Evolutionary conservation across 2,329 filamentous ascomycete species (phyloP), one percentile per base, ranked within the genome.

Genomic region (Trichoderma gracile): DNA sequence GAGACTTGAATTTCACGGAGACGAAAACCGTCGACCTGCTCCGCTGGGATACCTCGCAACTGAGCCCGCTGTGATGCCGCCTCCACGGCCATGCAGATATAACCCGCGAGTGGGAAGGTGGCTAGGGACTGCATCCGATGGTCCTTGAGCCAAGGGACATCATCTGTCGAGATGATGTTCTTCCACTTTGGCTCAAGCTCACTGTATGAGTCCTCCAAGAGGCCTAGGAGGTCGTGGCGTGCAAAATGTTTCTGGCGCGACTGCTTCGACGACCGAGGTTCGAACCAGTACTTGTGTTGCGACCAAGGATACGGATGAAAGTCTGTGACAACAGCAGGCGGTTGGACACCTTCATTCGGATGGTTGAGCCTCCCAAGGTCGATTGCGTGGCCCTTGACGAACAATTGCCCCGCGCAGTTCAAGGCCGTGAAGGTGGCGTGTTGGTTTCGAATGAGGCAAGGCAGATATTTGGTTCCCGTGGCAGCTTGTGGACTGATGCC

Each of bases 91-190:
- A 87, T 83, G 30, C 79, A 77, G 3, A 85, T 70, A 59, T 80
- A 83, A 3, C 81, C 85, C 1, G 82, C 78, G 42, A 84, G 78
- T 30, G 86, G 84, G 70, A 84, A 86, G 40, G 86, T 80, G 2
- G 79, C 80, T 33, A 85, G 73, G 12, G 80, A 83, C 68, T 87
- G 84, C 72, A 88, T 82, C 63, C 75, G 76, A 74, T 88, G 86
- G 68, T 87, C 82, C 50, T 82, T 78, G 6, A 86, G 76, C 77
- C 87, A 89, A 1, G 87, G 83, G 0, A 83, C 69, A 63, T 84
- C 80, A 45, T 82, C 79, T 1, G 79, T 68, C 12, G 76, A 76
- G 33, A 84, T 69, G 25, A 80, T 76, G 64, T 82, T 83, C 43
- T 81, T 75, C 82, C 82, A 84, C 0, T 74, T 79, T 0, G 80